These are phyloP conservation scores for Areca catechu DNA, from an alignment of 176 grass and related monocot genomes.

Conservation along the genomic window DNA sequence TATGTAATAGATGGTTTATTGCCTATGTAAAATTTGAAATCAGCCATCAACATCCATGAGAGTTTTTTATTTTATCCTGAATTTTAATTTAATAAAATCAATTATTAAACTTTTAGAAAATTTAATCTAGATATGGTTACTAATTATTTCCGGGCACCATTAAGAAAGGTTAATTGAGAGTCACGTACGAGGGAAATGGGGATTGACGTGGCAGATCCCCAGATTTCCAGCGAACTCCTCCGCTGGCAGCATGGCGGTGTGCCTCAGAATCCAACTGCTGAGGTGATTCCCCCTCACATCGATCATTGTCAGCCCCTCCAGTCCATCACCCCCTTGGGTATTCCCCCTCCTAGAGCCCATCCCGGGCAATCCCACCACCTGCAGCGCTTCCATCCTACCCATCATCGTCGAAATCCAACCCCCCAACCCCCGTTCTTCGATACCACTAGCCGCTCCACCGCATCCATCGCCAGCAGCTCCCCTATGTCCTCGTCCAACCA, in stretches of 20 bases:
- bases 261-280: constrained; percentile 27
- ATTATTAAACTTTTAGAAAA: no score
- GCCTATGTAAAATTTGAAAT: no score
- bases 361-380: constrained; percentile 29
- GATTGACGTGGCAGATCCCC: constrained; percentile 35
- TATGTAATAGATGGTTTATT: no score
- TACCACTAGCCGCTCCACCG: constrained; percentile 23
- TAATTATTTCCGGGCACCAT: no score
- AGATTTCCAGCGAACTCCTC: constrained; percentile 29
- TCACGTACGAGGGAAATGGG: no score
- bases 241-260: constrained; percentile 19
- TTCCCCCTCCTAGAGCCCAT: constrained; percentile 22
- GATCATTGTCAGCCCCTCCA: constrained; percentile 13
- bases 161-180: no score
- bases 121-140: no score
- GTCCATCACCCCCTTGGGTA: constrained; percentile 34
- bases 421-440: constrained; percentile 27
- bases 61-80: no score
- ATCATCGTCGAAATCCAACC: constrained; percentile 30
- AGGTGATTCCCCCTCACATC: constrained; percentile 28
- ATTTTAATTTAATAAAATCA: no score
- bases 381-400: constrained; percentile 23
- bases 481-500: constrained; percentile 30
- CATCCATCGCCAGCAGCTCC: constrained; percentile 25
- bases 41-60: no score